These are phyloP conservation scores for Tolypocladium tropicale DNA, from an alignment of 2,329 filamentous ascomycete genomes.

Conservation along the genomic window DNA sequence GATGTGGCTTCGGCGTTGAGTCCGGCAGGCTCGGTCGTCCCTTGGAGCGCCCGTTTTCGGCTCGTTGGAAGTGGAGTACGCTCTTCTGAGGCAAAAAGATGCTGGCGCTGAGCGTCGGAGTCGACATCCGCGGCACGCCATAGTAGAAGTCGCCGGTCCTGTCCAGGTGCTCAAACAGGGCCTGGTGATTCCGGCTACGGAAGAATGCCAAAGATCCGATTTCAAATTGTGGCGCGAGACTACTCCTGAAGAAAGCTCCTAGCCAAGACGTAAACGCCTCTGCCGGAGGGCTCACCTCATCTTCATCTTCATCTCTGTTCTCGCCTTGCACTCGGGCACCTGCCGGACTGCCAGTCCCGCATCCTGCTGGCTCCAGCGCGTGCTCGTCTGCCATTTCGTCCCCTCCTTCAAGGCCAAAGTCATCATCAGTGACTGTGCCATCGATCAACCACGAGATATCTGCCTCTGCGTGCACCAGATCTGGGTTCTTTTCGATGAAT, in stretches of 20 bases:
- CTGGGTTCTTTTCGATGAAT: conserved; percentile 33
- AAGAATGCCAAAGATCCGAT: conserved; percentile 42
- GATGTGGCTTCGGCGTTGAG: conserved; percentile 13
- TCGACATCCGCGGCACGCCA: conserved; percentile 33
- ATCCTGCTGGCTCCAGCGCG: background rate
- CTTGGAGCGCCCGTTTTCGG: conserved; percentile 5
- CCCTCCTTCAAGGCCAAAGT: background rate
- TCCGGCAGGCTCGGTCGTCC: conserved; percentile 12
- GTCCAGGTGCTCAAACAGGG: conserved; percentile 40
- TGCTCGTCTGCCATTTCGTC: background rate
- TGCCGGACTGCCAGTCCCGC: background rate
- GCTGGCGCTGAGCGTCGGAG: conserved; percentile 43
- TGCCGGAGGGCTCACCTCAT: conserved; percentile 11
- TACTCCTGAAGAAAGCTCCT: conserved; percentile 34
- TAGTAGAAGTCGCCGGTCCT: conserved; percentile 36
- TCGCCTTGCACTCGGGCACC: conserved; percentile 2
- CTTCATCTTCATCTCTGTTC: conserved; percentile 5
- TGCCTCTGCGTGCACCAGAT: conserved; percentile 35
- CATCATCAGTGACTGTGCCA: background rate
- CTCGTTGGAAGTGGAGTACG: conserved; percentile 36
- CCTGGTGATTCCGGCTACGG: conserved; percentile 32
- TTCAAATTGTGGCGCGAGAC: conserved; percentile 43
- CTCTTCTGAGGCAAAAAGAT: conserved; percentile 41
- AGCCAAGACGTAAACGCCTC: conserved; percentile 21
- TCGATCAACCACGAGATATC: conserved; percentile 37